phyloP scores from a whole-genome alignment of 2,329 filamentous ascomycete genomes.

The Neurospora crassa region DNA sequence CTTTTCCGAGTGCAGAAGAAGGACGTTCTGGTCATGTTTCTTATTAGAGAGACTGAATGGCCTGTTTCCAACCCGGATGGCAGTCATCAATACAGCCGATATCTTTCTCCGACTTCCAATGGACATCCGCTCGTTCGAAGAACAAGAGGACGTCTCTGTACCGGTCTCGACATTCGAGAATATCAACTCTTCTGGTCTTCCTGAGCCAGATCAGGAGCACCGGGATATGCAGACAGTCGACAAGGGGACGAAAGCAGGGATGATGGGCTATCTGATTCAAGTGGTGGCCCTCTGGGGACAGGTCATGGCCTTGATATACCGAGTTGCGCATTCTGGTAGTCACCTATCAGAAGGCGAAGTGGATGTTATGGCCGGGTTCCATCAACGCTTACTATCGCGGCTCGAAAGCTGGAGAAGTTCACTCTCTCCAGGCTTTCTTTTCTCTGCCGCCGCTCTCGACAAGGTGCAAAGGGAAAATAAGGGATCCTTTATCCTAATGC shows the following conservation, averaged over 20 bases:
- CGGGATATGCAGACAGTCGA: constrained; percentile 8
- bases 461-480: constrained; percentile 43
- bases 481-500: constrained; percentile 53
- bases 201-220: not conserved
- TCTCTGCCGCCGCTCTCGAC: constrained; percentile 48
- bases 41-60: constrained; percentile 59
- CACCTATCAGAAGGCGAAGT: constrained; percentile 14
- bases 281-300: constrained; percentile 57
- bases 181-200: constrained; percentile 10
- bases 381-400: constrained; percentile 34
- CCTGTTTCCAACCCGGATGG: constrained; percentile 42
- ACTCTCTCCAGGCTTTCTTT: constrained; percentile 45
- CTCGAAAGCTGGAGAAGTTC: constrained; percentile 49
- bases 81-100: constrained; percentile 52
- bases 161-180: constrained; percentile 51
- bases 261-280: constrained; percentile 52
- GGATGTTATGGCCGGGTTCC: constrained; percentile 24
- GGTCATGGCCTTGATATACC: constrained; percentile 50
- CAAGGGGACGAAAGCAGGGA: constrained; percentile 27
- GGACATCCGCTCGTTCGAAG: constrained; percentile 51
- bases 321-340: constrained; percentile 29
- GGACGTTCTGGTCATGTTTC: constrained; percentile 65
- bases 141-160: constrained; percentile 36
- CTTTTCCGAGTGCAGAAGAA: constrained; percentile 55
- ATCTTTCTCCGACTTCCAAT: constrained; percentile 59